A percentile compares a stretch with the other conserved stretches of the same genome.
Evolutionary conservation across 208 protist genomes (phyloP).

Genomic region (Trypanosomatidae sp.): DNA sequence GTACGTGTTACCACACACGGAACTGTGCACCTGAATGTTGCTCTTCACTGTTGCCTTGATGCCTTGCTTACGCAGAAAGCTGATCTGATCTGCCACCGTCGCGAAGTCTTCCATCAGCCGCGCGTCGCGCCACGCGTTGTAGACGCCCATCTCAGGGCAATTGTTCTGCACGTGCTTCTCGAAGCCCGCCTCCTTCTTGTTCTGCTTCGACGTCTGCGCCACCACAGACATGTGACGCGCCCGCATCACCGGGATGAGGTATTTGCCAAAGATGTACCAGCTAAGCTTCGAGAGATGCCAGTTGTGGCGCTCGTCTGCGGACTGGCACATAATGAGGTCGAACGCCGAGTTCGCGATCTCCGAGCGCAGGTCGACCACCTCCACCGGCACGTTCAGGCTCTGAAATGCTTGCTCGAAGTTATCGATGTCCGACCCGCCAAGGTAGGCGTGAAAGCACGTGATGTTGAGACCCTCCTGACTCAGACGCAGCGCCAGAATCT

Average conservation of each 20-base stretch:
- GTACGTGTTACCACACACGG: constrained; percentile 86
- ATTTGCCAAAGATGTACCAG: constrained; percentile 84
- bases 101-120: constrained; percentile 84
- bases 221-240: constrained; percentile 82
- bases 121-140: constrained; percentile 90
- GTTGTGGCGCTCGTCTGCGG: constrained; percentile 79
- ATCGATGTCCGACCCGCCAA: constrained; percentile 82
- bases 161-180: constrained; percentile 88
- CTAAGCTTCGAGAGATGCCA: constrained; percentile 88
- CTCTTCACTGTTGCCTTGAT: constrained; percentile 62
- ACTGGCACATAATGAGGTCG: constrained; percentile 88
- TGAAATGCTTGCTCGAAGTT: constrained; percentile 78
- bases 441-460: constrained; percentile 90
- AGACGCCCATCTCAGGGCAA: constrained; percentile 85
- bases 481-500: constrained; percentile 83
- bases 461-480: constrained; percentile 74
- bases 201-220: constrained; percentile 84
- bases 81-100: constrained; percentile 71
- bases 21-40: constrained; percentile 76
- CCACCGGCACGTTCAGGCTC: constrained; percentile 69
- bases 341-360: constrained; percentile 85
- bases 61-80: constrained; percentile 69
- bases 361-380: constrained; percentile 89
- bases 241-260: constrained; percentile 77
- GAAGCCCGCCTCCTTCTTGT: constrained; percentile 86